Conservation (phyloP, 2,329 filamentous ascomycete species). For the Knufia petricola region DNA sequence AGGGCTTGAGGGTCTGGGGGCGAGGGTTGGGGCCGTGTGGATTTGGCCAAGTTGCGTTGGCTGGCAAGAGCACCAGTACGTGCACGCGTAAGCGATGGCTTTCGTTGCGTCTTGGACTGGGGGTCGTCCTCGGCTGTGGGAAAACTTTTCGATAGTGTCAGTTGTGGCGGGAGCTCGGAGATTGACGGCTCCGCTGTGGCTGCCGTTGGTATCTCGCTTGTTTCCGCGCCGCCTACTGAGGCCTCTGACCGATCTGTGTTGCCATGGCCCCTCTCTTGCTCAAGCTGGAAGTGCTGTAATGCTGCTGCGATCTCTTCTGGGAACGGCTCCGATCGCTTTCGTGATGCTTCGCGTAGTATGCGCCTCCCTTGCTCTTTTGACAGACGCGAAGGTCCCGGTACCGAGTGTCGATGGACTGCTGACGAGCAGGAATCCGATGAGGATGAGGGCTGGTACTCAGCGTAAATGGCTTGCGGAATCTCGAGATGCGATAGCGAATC, state of each 20-base stretch:
- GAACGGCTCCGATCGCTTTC: conserved; percentile 4
- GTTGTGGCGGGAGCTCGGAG: no score
- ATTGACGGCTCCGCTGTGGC: no score
- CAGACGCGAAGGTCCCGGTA: not conserved
- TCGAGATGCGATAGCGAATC: conserved; percentile 4
- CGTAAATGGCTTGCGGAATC: not conserved
- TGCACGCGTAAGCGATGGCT: no score
- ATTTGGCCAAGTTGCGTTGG: not conserved
- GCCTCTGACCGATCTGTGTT: not conserved
- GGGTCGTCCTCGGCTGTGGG: no score
- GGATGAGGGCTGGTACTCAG: not conserved
- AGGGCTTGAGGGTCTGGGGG: not conserved
- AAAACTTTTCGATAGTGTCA: no score
- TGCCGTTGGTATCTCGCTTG: not conserved
- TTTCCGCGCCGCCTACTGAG: no score
- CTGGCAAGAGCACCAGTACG: no score
- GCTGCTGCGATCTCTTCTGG: conserved; percentile 5
- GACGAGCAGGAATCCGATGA: not conserved
- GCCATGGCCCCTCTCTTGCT: not conserved
- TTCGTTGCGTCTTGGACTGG: no score
- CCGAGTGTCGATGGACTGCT: not conserved
- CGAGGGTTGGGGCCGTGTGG: not conserved
- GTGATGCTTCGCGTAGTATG: not conserved
- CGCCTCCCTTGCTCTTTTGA: conserved; percentile 1
- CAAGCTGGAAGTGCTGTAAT: not conserved